Base-by-base conservation (phyloP, 345 rosid genomes). In the Euclidium syriacum region DNA sequence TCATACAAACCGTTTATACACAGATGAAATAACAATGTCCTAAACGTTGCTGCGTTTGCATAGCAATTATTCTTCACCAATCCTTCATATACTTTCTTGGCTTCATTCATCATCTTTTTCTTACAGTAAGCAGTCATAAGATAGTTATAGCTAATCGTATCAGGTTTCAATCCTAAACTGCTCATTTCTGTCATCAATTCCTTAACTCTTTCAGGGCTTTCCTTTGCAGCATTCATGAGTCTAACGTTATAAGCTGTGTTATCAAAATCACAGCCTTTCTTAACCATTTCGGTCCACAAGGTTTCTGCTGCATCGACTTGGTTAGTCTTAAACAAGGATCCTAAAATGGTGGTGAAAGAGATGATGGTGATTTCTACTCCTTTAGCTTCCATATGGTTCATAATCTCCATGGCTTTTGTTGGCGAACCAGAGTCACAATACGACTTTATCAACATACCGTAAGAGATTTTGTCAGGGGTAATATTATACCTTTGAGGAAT, bases 381-480 rank as follows among this genome's bases (percentile, higher is more conserved):
- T 68, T 69, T 82, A 47, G 14, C 52, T 35, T 79, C 87, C 86
- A 87, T 82, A 25, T 61, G 75, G 30, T 62, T 62, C 78, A 90
- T 49, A 19, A 65, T 71, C 57, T 78, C 89, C 39, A 74, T 53
- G 14, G 83, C 95, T 56, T 82, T 85, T 24, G 73, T 83, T 0
- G 79, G 72, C 3, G 55, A 64, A 19, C 87, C 89, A 4, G 74
- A 63, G 51, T 85, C 88, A 20, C 95, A 87, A 32, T 80, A 82
- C 1, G 94, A 78, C 79, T 87, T 90, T 10, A 90, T 55, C 63
- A 85, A 53, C 58, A 83, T 77, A 22, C 94, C 95, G n/a, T 82
- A 85, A 0, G 95, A 85, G 33, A 87, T 49, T 64, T 81, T 68
- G 41, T 90, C 85, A 18, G 87, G 94, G 17, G 65, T 69, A 1